A percentile compares a stretch with the other conserved stretches of the same genome.
phyloP scores from a whole-genome alignment of 352 stramenopile genomes.

The Elongisporangium anandrum region DNA sequence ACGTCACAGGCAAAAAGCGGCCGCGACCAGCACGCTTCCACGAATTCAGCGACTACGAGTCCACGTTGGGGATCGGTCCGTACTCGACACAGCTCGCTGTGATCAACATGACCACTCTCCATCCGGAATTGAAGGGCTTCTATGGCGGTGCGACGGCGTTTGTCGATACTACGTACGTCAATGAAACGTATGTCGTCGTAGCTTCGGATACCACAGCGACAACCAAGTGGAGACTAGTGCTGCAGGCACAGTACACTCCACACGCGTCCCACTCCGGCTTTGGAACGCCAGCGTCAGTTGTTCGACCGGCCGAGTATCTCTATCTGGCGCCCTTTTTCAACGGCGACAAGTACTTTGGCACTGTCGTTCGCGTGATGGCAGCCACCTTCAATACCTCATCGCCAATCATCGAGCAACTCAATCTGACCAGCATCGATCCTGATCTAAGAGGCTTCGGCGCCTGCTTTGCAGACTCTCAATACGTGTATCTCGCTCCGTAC shows the following conservation, averaged over 20 bases:
- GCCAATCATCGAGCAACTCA: slow-evolving; percentile 52
- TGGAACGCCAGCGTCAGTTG: slow-evolving; percentile 24
- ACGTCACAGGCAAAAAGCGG: slow-evolving; percentile 72
- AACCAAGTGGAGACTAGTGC: slow-evolving; percentile 36
- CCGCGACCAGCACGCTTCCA: slow-evolving; percentile 65
- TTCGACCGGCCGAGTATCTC: slow-evolving; percentile 53
- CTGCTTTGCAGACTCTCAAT: slow-evolving; percentile 52
- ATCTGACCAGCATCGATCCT: slow-evolving; percentile 36
- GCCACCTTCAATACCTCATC: slow-evolving; percentile 39
- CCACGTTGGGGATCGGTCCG: slow-evolving; percentile 52
- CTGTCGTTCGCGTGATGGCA: slow-evolving; percentile 46
- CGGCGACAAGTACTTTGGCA: slow-evolving; percentile 37
- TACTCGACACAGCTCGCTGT: slow-evolving; percentile 53
- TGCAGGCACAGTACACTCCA: slow-evolving; percentile 42
- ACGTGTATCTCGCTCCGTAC: slow-evolving; percentile 63
- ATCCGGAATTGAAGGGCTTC: slow-evolving; percentile 52
- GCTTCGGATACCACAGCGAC: slow-evolving; percentile 34
- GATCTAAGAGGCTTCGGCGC: slow-evolving; percentile 47
- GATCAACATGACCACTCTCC: slow-evolving; percentile 48
- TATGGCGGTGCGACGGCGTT: slow-evolving; percentile 60
- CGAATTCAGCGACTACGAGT: slow-evolving; percentile 80
- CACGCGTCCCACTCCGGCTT: slow-evolving; percentile 35
- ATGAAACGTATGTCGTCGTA: slow-evolving; percentile 57
- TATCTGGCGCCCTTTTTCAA: slow-evolving; percentile 74
- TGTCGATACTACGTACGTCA: slow-evolving; percentile 39